Conservation (phyloP, 495 filamentous ascomycete species). For the Podospora comata region DNA sequence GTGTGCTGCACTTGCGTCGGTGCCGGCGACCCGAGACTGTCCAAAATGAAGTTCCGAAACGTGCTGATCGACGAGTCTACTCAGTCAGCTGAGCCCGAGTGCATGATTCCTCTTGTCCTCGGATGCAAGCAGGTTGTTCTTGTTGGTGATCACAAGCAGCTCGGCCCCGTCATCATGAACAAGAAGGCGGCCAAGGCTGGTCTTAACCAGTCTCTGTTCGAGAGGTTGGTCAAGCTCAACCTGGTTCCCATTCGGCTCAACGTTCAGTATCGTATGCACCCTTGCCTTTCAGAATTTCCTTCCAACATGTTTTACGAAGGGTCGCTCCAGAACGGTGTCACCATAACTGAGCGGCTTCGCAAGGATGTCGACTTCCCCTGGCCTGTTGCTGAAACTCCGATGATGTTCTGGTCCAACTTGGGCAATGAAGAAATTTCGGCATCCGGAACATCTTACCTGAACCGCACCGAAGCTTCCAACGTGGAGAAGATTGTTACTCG, state of each 20-base stretch:
- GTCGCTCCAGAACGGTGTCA: conserved; percentile 94
- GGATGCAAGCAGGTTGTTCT: conserved; percentile 98
- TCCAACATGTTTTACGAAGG: conserved; percentile 99
- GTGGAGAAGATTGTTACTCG: conserved; percentile 97
- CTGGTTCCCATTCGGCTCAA: conserved; percentile 90
- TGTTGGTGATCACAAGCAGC: conserved; percentile 96
- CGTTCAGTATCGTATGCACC: conserved; percentile 99
- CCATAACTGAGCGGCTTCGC: conserved; percentile 79
- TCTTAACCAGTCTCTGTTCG: conserved; percentile 95
- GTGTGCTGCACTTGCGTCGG: conserved; percentile 99
- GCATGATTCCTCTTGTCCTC: conserved; percentile 96
- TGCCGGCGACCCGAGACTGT: conserved; percentile 89
- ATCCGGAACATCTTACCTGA: conserved; percentile 95
- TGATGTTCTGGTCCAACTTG: conserved; percentile 99
- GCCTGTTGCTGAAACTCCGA: conserved; percentile 89
- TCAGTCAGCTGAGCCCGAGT: conserved; percentile 97
- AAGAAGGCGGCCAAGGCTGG: conserved; percentile 99
- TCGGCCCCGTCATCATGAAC: conserved; percentile 99
- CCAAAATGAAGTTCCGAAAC: conserved; percentile 96
- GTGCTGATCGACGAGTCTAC: conserved; percentile 98
- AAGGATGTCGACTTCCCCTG: conserved; percentile 97
- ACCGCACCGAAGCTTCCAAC: conserved; percentile 93
- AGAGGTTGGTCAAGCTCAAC: conserved; percentile 91
- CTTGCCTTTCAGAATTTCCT: conserved; percentile 94
- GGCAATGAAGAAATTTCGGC: conserved; percentile 98